These are phyloP conservation scores for Fusarium sp. DNA, from an alignment of 2,329 filamentous ascomycete species.

Conservation along the genomic window DNA sequence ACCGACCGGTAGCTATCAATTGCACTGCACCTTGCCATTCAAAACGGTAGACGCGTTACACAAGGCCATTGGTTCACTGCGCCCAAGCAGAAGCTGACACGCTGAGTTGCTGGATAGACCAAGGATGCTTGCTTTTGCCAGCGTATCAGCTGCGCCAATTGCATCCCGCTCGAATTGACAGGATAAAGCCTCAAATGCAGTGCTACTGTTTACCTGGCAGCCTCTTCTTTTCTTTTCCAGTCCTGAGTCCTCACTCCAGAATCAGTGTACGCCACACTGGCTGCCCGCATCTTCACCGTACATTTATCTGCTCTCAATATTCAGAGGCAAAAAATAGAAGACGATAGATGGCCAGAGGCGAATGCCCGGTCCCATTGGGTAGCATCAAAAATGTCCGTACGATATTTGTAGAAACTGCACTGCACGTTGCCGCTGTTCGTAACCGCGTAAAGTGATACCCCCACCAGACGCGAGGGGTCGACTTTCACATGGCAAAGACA, in stretches of 20 bases:
- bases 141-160: constrained; percentile 22
- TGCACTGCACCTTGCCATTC: background rate
- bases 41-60: background rate
- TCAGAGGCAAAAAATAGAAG: background rate
- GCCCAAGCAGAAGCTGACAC: constrained; percentile 33
- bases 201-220: constrained; percentile 6
- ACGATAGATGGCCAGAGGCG: background rate
- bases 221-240: background rate
- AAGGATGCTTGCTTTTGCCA: background rate
- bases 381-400: background rate
- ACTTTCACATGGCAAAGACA: constrained; percentile 33
- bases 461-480: constrained; percentile 17
- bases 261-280: constrained; percentile 2
- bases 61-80: background rate
- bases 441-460: constrained; percentile 20
- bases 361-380: background rate
- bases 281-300: constrained; percentile 14
- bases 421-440: constrained; percentile 28
- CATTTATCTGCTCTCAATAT: background rate
- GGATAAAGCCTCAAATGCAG: constrained; percentile 4
- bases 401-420: constrained; percentile 7
- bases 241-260: background rate
- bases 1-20: background rate
- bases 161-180: constrained; percentile 23
- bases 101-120: constrained; percentile 1